Evolutionary conservation across 345 rosid genomes (phyloP), one percentile per base, ranked within the genome.

Genomic region (Kernera saxatilis): DNA sequence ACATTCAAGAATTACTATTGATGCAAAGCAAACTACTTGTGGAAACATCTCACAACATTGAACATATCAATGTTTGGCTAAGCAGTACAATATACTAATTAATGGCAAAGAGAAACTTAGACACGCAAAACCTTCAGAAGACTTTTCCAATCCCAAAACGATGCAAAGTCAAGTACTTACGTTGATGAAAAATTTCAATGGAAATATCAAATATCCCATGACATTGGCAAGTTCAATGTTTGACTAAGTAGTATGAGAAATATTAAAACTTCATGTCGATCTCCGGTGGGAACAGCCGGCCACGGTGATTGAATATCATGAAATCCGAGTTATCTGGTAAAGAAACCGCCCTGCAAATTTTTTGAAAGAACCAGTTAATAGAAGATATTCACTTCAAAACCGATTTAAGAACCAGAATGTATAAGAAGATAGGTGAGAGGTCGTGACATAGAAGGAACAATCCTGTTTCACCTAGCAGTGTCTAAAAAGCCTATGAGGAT

Each of bases 301-400:
- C 93, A 27, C 93, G 90, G 58, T 92, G 98, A 73, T 89, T 87
- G 81, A 91, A 91, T 67, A 88, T 88, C 91, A 90, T 87, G 86
- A 86, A 94, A 67, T 92, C 99, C 26, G 88, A 57, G 79, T 86
- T 94, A 44, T 79, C 89, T 14, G 99, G 89, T 53, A 92, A 76
- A 33, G 91, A 83, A n/a, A 89, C 97, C 39, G 88, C 82, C 91
- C 98, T 92, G 86, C 4, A 71, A 26, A 35, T 4, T 40, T 50
- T 50, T 39, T 23, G 18, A 45, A 36, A 23, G 3, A 43, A 52
- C 3, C 10, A 58, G 35, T 50, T 52, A 58, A 30, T 4, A 64
- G 2, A 44, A 56, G 32, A 39, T 23, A 45, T 46, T 33, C 43
- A 59, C 29, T 35, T 27, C 9, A 51, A 63, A 26, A 72, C 58